These are phyloP conservation scores for Aspergillus calidoustus DNA, from an alignment of 2,329 filamentous ascomycete genomes.

Conservation along the genomic window DNA sequence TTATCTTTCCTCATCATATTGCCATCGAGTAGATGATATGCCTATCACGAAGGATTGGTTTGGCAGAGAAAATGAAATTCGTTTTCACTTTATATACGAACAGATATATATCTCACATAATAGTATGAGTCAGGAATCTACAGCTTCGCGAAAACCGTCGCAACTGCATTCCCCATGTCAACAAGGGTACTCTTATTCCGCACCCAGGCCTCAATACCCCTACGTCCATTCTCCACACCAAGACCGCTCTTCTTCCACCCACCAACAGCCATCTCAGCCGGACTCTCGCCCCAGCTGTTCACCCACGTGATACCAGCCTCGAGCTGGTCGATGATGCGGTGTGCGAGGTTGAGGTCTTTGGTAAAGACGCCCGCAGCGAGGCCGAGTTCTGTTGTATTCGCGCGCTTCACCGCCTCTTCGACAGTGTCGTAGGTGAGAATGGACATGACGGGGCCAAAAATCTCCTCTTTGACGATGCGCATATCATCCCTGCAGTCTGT, in stretches of 20 bases:
- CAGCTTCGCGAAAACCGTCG: slow-evolving; percentile 74
- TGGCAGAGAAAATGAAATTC: not conserved
- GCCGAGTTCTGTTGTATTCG: slow-evolving; percentile 77
- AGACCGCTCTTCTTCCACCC: slow-evolving; percentile 91
- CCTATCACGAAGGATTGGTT: not conserved
- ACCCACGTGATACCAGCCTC: slow-evolving; percentile 90
- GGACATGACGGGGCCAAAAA: slow-evolving; percentile 86
- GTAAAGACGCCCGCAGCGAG: slow-evolving; percentile 86
- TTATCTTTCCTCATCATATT: no score
- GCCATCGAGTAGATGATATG: no score
- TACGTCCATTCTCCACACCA: slow-evolving; percentile 82
- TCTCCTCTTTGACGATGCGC: slow-evolving; percentile 80
- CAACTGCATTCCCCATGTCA: slow-evolving; percentile 74
- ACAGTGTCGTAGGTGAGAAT: slow-evolving; percentile 74
- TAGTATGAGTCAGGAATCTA: slow-evolving; percentile 39
- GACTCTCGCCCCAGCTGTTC: slow-evolving; percentile 91
- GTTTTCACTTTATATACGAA: not conserved
- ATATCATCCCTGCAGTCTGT: slow-evolving; percentile 83
- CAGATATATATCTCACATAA: not conserved
- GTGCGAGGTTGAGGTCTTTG: slow-evolving; percentile 72
- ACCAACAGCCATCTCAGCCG: slow-evolving; percentile 89
- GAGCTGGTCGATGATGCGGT: slow-evolving; percentile 70
- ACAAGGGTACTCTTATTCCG: slow-evolving; percentile 87
- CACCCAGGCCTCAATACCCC: slow-evolving; percentile 80
- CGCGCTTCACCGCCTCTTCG: slow-evolving; percentile 71